Percentiles rank a stretch among this genome's conserved stretches.
phyloP scores from a whole-genome alignment of 2,329 filamentous ascomycete genomes.

The Juglanconis sp. region DNA sequence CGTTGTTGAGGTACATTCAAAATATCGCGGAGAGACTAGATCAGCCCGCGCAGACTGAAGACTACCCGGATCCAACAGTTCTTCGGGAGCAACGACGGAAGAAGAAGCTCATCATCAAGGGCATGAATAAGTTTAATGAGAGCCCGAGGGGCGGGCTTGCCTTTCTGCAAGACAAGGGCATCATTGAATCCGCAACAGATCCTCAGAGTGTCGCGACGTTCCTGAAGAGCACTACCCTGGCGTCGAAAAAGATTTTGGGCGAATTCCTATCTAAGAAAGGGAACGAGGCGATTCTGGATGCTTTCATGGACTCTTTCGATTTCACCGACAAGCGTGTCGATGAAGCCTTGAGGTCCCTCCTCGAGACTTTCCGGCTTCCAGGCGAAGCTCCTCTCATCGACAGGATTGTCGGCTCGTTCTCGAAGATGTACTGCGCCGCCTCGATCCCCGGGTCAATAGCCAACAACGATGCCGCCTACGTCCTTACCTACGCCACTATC shows the following conservation, averaged over 20 bases:
- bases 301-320: slow-evolving; percentile 84
- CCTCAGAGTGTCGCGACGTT: slow-evolving; percentile 81
- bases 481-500: slow-evolving; percentile 93
- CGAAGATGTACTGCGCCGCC: slow-evolving; percentile 75
- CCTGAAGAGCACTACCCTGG: slow-evolving; percentile 77
- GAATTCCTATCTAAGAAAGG: slow-evolving; percentile 90
- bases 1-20: slow-evolving; percentile 84
- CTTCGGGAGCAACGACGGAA: slow-evolving; percentile 71
- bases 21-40: slow-evolving; percentile 85
- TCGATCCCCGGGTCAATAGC: slow-evolving; percentile 71
- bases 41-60: slow-evolving; percentile 60
- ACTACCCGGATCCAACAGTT: slow-evolving; percentile 60
- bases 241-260: slow-evolving; percentile 87
- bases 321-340: slow-evolving; percentile 85
- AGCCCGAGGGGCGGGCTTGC: slow-evolving; percentile 85
- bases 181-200: slow-evolving; percentile 74
- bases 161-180: slow-evolving; percentile 78
- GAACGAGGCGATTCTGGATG: slow-evolving; percentile 79
- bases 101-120: slow-evolving; percentile 87
- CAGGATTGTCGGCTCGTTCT: slow-evolving; percentile 82
- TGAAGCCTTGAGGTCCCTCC: slow-evolving; percentile 80
- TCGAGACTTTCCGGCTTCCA: slow-evolving; percentile 89
- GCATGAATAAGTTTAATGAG: slow-evolving; percentile 90
- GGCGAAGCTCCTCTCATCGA: slow-evolving; percentile 93
- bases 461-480: slow-evolving; percentile 82